A percentile compares a stretch with the other conserved stretches of the same genome.
Evolutionary conservation across 148 eudicot genomes (phyloP).

Genomic region (Vaccinium darrowii): DNA sequence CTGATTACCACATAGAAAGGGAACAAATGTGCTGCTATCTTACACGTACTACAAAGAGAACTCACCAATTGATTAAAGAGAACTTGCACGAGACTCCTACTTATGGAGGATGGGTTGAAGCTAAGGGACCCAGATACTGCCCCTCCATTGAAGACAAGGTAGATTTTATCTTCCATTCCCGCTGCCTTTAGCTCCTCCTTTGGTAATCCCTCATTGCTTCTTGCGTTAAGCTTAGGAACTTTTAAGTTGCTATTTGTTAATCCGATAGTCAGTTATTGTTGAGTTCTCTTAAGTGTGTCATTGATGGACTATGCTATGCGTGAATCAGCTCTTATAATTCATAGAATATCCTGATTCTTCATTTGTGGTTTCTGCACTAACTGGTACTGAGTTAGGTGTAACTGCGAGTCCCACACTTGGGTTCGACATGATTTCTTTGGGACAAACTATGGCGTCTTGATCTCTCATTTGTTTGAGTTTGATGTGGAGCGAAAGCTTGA

Average conservation of each 20-base stretch:
- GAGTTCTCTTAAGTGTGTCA: background rate
- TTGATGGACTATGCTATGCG: background rate
- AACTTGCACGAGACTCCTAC: slow-evolving; percentile 99
- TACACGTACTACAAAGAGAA: slow-evolving; percentile 89
- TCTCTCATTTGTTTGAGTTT: slow-evolving; percentile 5
- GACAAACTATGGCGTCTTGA: background rate
- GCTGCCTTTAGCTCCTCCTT: too few species aligned
- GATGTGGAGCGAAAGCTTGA: background rate
- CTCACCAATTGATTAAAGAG: slow-evolving; percentile 83
- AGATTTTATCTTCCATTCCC: background rate
- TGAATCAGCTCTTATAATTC: slow-evolving; percentile 1
- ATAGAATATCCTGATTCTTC: background rate
- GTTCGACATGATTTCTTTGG: background rate
- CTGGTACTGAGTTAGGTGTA: background rate
- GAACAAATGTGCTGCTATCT: slow-evolving; percentile 99
- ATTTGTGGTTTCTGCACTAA: background rate
- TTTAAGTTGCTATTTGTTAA: background rate
- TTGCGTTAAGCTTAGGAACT: background rate
- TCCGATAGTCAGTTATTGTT: background rate
- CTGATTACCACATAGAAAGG: slow-evolving; percentile 71
- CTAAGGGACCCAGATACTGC: slow-evolving; percentile 99
- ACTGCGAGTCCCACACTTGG: background rate
- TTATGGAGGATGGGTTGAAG: slow-evolving; percentile 99
- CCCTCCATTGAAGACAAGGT: slow-evolving; percentile 99
- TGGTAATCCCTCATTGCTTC: background rate